These are phyloP conservation scores for Elsinoe batatas DNA, from an alignment of 2,329 filamentous ascomycete genomes.

Conservation along the genomic window DNA sequence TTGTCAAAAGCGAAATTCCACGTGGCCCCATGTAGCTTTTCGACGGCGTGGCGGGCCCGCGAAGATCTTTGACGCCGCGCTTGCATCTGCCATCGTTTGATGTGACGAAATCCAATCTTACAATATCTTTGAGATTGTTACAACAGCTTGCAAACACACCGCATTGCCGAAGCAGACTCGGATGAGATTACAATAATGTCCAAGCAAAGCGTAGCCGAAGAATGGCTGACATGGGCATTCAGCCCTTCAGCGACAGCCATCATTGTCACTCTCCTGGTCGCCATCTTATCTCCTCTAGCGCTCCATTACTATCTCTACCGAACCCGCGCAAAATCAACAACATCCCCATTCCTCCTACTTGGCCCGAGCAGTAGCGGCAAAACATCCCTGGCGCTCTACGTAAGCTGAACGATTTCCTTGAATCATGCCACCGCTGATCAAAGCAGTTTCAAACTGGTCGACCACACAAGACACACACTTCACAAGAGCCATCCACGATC, in stretches of 20 bases:
- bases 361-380: constrained; percentile 80
- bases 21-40: background rate
- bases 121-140: background rate
- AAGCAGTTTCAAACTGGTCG: constrained; percentile 47
- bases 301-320: constrained; percentile 68
- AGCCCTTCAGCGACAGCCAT: constrained; percentile 43
- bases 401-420: constrained; percentile 26
- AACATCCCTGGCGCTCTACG: constrained; percentile 74
- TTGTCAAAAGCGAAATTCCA: background rate
- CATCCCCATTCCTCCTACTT: constrained; percentile 69
- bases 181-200: constrained; percentile 1
- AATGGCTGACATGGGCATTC: constrained; percentile 38
- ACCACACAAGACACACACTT: constrained; percentile 48
- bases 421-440: background rate
- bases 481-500: constrained; percentile 49
- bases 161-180: background rate
- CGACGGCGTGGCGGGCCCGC: background rate
- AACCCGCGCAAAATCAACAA: constrained; percentile 52
- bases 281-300: constrained; percentile 63
- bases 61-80: constrained; percentile 1
- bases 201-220: constrained; percentile 14
- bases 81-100: background rate
- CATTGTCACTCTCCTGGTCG: constrained; percentile 57
- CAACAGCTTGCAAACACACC: background rate
- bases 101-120: background rate